Conservation (phyloP, 805 yeast species). For the Metschnikowia henanensis region DNA sequence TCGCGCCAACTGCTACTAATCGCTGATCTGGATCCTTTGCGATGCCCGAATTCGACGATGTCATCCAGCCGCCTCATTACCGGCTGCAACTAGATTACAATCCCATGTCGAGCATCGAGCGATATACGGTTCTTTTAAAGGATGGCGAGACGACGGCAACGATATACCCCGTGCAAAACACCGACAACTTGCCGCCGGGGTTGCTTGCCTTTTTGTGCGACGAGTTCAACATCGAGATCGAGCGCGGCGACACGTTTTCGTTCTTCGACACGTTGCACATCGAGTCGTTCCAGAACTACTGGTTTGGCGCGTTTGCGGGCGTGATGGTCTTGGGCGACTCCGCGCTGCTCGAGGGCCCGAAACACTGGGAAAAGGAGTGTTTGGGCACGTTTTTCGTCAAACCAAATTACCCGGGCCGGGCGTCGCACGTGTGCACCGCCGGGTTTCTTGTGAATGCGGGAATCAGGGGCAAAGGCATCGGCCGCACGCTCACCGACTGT, state of each 20-base stretch:
- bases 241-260: constrained; percentile 84
- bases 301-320: constrained; percentile 88
- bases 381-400: constrained; percentile 83
- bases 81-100: constrained; percentile 42
- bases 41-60: constrained; percentile 54
- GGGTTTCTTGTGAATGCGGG: constrained; percentile 90
- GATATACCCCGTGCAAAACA: constrained; percentile 76
- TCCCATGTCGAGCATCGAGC: constrained; percentile 43
- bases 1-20: too few species aligned
- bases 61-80: constrained; percentile 45
- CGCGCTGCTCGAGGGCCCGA: constrained; percentile 44
- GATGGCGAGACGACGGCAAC: constrained; percentile 95
- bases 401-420: constrained; percentile 91
- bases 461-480: constrained; percentile 89
- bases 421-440: constrained; percentile 91
- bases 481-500: constrained; percentile 79
- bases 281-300: constrained; percentile 75
- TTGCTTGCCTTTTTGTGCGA: constrained; percentile 80
- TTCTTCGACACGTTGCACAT: constrained; percentile 76
- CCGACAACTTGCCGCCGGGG: constrained; percentile 72
- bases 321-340: constrained; percentile 77
- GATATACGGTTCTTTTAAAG: constrained; percentile 75
- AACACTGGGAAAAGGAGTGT: constrained; percentile 92
- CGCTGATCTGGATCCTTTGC: background rate
- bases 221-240: constrained; percentile 91